These are phyloP conservation scores for Lentinula raphanica DNA, from an alignment of 768 basidiomycete species.

Conservation along the genomic window DNA sequence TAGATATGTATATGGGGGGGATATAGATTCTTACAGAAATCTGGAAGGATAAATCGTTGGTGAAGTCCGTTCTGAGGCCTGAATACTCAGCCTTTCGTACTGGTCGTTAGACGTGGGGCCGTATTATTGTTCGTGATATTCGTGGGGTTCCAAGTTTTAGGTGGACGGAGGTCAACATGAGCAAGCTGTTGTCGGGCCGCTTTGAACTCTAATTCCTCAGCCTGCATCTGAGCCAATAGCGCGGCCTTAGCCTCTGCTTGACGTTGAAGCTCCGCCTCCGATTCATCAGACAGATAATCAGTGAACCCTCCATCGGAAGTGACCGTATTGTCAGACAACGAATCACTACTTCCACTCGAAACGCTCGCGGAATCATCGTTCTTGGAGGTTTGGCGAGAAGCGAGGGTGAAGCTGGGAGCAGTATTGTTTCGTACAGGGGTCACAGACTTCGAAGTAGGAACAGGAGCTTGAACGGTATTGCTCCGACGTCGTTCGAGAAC, in stretches of 20 bases:
- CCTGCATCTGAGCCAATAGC: slow-evolving; percentile 70
- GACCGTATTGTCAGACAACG: slow-evolving; percentile 68
- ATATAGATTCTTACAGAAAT: not conserved
- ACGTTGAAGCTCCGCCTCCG: slow-evolving; percentile 82
- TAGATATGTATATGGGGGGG: not conserved
- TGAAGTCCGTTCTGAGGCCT: too few relatives aligned
- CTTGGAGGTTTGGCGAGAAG: slow-evolving; percentile 24
- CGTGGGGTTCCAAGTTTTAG: slow-evolving; percentile 67
- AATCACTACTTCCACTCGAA: slow-evolving; percentile 60
- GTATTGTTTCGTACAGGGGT: slow-evolving; percentile 11
- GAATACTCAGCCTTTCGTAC: slow-evolving; percentile 4
- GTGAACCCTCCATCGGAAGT: slow-evolving; percentile 87
- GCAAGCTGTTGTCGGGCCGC: slow-evolving; percentile 76
- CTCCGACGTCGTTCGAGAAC: slow-evolving; percentile 15
- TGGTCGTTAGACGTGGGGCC: slow-evolving; percentile 14
- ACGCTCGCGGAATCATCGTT: slow-evolving; percentile 36
- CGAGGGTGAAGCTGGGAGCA: slow-evolving; percentile 24
- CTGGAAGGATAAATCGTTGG: not conserved
- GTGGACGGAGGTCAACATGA: slow-evolving; percentile 68
- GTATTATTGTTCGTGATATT: slow-evolving; percentile 29
- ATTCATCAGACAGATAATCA: slow-evolving; percentile 88
- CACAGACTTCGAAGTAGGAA: slow-evolving; percentile 10
- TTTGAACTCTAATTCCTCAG: slow-evolving; percentile 78
- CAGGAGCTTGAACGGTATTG: slow-evolving; percentile 9
- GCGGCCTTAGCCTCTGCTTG: slow-evolving; percentile 81